Evolutionary conservation across 1,284 basidiomycete genomes (phyloP).

Genomic region (Sphaerobolus stellatus): DNA sequence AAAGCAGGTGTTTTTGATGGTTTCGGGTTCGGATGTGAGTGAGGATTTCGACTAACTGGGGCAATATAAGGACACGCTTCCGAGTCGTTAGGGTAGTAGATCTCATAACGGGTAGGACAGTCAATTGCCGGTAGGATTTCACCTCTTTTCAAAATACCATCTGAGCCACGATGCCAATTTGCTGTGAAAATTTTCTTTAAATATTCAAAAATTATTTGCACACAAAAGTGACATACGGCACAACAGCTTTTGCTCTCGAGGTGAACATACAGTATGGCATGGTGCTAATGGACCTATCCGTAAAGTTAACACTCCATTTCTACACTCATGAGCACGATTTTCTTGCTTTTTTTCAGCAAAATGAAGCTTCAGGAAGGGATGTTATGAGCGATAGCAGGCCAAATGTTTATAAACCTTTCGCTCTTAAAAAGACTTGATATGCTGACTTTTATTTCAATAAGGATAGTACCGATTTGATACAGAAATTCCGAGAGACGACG

Average conservation of each 20-base stretch:
- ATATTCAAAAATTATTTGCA: not conserved
- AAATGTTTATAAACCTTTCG: too few species aligned
- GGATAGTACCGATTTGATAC: too few species aligned
- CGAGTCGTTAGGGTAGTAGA: constrained; percentile 23
- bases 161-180: constrained; percentile 20
- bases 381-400: too few species aligned
- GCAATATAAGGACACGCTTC: constrained; percentile 17
- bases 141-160: constrained; percentile 16
- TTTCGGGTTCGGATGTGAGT: constrained; percentile 17
- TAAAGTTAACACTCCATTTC: too few species aligned
- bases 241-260: constrained; percentile 16
- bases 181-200: too few species aligned
- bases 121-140: not conserved
- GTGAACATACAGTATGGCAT: constrained; percentile 18
- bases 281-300: constrained; percentile 20
- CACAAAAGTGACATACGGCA: constrained; percentile 22
- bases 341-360: too few species aligned
- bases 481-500: too few species aligned
- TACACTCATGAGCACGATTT: too few species aligned
- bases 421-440: too few species aligned
- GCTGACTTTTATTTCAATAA: too few species aligned
- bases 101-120: constrained; percentile 20
- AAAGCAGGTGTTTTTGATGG: constrained; percentile 15
- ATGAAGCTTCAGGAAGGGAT: too few species aligned
- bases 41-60: constrained; percentile 20